Percentiles rank a stretch among this genome's conserved stretches.
Evolutionary conservation across 164 flowering plant species (phyloP).

Genomic region (Saururus chinensis): DNA sequence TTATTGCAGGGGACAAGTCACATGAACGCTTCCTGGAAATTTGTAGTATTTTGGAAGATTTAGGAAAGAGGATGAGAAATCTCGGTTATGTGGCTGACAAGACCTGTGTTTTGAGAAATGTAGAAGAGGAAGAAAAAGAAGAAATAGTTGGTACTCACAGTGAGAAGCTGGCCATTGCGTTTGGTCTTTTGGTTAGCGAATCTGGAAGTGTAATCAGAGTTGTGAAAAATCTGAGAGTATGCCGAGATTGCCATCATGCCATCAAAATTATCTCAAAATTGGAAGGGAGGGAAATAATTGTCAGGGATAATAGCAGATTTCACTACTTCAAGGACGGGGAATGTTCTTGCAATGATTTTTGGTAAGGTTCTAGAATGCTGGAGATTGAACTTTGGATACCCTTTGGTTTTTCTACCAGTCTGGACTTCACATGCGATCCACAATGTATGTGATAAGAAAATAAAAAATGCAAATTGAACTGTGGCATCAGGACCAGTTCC

Average conservation of each 20-base stretch:
- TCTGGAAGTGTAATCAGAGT: constrained; percentile 38
- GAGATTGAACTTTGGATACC: too few relatives aligned
- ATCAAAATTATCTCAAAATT: constrained; percentile 48
- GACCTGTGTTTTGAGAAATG: constrained; percentile 48
- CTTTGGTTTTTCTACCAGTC: too few relatives aligned
- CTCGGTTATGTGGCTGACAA: constrained; percentile 46
- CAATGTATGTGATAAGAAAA: too few relatives aligned
- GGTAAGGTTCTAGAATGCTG: constrained; percentile 18
- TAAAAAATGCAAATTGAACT: too few relatives aligned
- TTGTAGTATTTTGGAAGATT: constrained; percentile 26
- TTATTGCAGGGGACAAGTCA: constrained; percentile 50
- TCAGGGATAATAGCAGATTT: constrained; percentile 65
- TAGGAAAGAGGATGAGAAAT: constrained; percentile 34
- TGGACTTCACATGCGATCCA: too few relatives aligned
- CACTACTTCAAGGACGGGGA: constrained; percentile 40
- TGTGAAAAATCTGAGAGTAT: constrained; percentile 62
- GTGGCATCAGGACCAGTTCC: too few relatives aligned
- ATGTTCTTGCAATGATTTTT: constrained; percentile 59
- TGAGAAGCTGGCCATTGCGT: constrained; percentile 61
- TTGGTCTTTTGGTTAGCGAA: constrained; percentile 40
- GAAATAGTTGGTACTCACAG: constrained; percentile 64
- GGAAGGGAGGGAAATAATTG: constrained; percentile 49
- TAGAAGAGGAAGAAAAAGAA: constrained; percentile 74
- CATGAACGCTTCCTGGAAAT: constrained; percentile 37
- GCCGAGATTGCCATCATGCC: constrained; percentile 52